Evolutionary conservation across 768 basidiomycete species (phyloP).

Genomic region (Lentinula lateritia): DNA sequence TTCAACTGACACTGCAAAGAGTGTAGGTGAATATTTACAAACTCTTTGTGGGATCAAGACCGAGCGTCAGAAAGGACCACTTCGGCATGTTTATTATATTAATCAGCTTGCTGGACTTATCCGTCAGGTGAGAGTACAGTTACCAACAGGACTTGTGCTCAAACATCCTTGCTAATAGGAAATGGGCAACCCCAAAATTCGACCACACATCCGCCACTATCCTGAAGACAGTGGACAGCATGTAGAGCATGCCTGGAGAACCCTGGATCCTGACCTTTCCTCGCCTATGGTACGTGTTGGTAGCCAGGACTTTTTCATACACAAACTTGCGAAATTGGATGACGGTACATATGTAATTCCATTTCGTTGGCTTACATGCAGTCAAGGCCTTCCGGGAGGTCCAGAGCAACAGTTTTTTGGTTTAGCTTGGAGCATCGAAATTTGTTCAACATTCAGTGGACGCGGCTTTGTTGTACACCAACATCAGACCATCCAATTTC

Average conservation of each 20-base stretch:
- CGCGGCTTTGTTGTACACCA: neutral
- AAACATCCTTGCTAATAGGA: constrained; percentile 8
- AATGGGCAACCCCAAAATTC: constrained; percentile 16
- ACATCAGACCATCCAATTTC: neutral
- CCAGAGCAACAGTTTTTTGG: neutral
- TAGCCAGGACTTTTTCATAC: constrained; percentile 1
- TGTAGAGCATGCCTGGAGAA: constrained; percentile 9
- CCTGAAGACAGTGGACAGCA: constrained; percentile 12
- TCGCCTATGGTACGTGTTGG: neutral
- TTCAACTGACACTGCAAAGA: neutral
- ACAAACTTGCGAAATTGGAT: neutral
- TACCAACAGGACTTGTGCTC: neutral
- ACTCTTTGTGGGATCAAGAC: constrained; percentile 22
- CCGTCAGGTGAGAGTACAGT: neutral
- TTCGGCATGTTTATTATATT: constrained; percentile 25
- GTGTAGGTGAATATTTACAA: constrained; percentile 11
- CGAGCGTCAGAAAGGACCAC: constrained; percentile 20
- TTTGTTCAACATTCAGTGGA: too few relatives aligned
- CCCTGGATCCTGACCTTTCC: neutral
- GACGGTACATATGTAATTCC: neutral
- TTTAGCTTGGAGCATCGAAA: neutral
- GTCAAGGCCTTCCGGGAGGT: neutral
- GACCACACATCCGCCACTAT: constrained; percentile 9
- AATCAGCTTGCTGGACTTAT: constrained; percentile 18
- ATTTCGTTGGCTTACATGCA: neutral